Evolutionary conservation across 768 basidiomycete species (phyloP).

Genomic region (Leucocoprinus leucothites): DNA sequence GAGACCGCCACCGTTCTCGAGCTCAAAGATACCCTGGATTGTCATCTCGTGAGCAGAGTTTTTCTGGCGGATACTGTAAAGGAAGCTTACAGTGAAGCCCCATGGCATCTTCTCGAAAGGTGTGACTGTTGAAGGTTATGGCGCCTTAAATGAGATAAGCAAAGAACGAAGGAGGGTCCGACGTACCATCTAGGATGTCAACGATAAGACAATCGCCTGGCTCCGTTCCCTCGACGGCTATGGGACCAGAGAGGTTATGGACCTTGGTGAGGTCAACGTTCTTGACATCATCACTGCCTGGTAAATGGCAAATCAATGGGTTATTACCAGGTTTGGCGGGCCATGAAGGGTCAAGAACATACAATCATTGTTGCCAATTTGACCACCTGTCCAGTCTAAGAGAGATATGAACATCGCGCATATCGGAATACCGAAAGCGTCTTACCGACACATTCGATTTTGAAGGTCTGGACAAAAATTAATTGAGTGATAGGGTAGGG

Average conservation of each 20-base stretch:
- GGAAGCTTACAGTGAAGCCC: constrained; percentile 62
- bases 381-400: constrained; percentile 75
- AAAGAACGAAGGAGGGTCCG: not conserved
- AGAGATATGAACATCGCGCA: not conserved
- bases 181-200: constrained; percentile 71
- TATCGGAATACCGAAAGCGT: not conserved
- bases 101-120: constrained; percentile 77
- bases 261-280: constrained; percentile 62
- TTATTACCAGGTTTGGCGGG: not conserved
- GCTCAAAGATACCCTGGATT: constrained; percentile 66
- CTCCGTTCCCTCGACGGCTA: constrained; percentile 72
- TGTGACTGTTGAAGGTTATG: constrained; percentile 38
- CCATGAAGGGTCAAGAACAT: constrained; percentile 18
- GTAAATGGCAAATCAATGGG: not conserved
- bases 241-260: constrained; percentile 76
- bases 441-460: constrained; percentile 65
- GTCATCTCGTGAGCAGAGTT: not conserved
- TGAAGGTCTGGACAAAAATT: constrained; percentile 49
- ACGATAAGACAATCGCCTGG: constrained; percentile 80
- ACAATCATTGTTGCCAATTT: constrained; percentile 77
- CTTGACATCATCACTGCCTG: constrained; percentile 66
- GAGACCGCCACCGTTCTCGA: constrained; percentile 68
- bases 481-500: not conserved
- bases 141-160: not conserved
- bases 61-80: not conserved